phyloP scores from a whole-genome alignment of 2,329 filamentous ascomycete species.

The Chaetomiaceae sp. region DNA sequence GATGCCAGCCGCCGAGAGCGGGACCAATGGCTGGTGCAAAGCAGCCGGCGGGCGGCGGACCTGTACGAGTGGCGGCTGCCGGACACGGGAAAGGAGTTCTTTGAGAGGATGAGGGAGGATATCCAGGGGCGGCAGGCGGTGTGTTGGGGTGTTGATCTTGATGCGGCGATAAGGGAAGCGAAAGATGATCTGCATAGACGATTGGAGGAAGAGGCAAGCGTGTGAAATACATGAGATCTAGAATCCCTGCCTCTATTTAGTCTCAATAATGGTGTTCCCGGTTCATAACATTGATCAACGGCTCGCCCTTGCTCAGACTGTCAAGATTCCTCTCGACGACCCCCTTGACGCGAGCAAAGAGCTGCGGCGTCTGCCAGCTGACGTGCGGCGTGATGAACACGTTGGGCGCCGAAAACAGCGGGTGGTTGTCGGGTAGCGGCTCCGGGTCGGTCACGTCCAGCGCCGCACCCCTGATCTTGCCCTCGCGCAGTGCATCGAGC shows the following conservation, averaged over 20 bases:
- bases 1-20: slow-evolving; percentile 43
- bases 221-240: neutral
- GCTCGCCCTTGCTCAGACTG: slow-evolving; percentile 23
- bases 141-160: slow-evolving; percentile 13
- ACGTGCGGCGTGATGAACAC: slow-evolving; percentile 48
- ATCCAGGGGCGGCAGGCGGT: slow-evolving; percentile 11
- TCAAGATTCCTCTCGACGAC: slow-evolving; percentile 29
- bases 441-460: slow-evolving; percentile 69
- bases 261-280: slow-evolving; percentile 23
- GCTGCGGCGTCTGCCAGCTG: slow-evolving; percentile 29
- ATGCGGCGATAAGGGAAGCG: neutral
- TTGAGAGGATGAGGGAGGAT: slow-evolving; percentile 28
- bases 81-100: slow-evolving; percentile 30
- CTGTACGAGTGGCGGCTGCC: slow-evolving; percentile 42
- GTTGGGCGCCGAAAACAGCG: slow-evolving; percentile 60
- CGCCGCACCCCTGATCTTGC: slow-evolving; percentile 49
- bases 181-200: neutral
- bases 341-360: slow-evolving; percentile 24
- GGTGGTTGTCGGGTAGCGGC: slow-evolving; percentile 57
- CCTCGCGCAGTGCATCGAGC: slow-evolving; percentile 45
- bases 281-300: slow-evolving; percentile 28
- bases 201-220: neutral
- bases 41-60: slow-evolving; percentile 39
- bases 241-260: too few species aligned
- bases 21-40: slow-evolving; percentile 44